Evolutionary conservation across 2,329 filamentous ascomycete species (phyloP), one percentile per base, ranked within the genome.

Genomic region (Penicillium sp.): DNA sequence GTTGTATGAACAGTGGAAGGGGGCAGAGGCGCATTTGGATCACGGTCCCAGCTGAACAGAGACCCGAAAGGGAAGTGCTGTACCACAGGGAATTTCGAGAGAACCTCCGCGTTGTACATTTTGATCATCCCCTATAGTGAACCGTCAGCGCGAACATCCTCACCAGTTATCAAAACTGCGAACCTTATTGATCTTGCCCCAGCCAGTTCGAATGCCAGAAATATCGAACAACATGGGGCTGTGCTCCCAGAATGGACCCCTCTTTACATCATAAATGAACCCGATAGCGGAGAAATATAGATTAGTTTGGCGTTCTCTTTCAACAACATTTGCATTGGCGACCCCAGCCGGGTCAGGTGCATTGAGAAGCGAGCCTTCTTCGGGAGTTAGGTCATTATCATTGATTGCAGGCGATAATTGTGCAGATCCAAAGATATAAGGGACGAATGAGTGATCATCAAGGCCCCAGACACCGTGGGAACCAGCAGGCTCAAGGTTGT

Each of bases 381-480:
- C 81, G 0, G 90, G 90, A 66, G 90, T 89, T 2, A 82, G 73
- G 46, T 87, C 82, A 2, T 78, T 72, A 1, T 83, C 79, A 29
- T 79, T 77, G 61, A 96, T 89, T 1, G 92, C 83, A 0, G 91
- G 88, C 10, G 88, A 88, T 39, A 95, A 80, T 71, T 99, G 94
- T 0, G 94, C 92, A 2, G 92, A 96, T 32, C 94, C 94, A 61
- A 97, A 92, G 55, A 99, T 90, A 73, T 97, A 99, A 0, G 94
- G 89, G 26, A 94, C 74, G 72, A 99, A 97, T 9, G 86, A 92
- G 75, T 99, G 93, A 72, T 99, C 94, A 71, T 99, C 94, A n/a
- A 99, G 81, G 20, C 94, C 94, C 94, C 94, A 99, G 20, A 99
- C 94, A 3, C 94, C 94, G 70, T 97, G 94, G 1, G 93, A 96